phyloP scores from a whole-genome alignment of 2,329 filamentous ascomycete genomes.

The Cadophora sp. region DNA sequence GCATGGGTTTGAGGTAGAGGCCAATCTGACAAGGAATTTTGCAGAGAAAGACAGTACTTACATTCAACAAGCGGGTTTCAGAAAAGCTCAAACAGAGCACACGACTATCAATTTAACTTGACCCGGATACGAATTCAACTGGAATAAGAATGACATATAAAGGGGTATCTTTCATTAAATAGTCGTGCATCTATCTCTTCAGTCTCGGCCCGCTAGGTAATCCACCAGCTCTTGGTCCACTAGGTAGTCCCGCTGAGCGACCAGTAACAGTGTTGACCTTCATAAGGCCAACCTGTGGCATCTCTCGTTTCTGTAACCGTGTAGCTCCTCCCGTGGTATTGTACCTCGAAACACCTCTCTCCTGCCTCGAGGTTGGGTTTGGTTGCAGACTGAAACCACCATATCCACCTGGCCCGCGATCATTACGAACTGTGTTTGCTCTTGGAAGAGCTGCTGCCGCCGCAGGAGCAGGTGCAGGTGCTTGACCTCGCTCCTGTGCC shows the following conservation, averaged over 20 bases:
- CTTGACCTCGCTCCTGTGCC: conserved; percentile 13
- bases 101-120: too few relatives aligned
- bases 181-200: not conserved
- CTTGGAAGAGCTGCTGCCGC: conserved; percentile 1
- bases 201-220: conserved; percentile 17
- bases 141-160: not conserved
- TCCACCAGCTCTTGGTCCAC: conserved; percentile 16
- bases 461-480: not conserved
- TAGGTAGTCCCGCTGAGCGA: conserved; percentile 12
- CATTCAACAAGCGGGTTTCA: too few relatives aligned
- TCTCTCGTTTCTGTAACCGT: not conserved
- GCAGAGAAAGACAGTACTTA: too few relatives aligned
- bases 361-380: not conserved
- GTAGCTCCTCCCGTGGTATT: conserved; percentile 15
- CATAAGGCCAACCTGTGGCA: not conserved
- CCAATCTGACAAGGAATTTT: too few relatives aligned
- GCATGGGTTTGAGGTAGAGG: too few relatives aligned
- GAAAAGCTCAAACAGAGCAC: too few relatives aligned
- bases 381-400: not conserved
- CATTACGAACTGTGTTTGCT: conserved; percentile 16
- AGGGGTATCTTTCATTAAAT: not conserved
- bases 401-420: not conserved
- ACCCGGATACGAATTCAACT: not conserved
- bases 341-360: conserved; percentile 13
- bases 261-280: conserved; percentile 4